Evolutionary conservation across 176 grass and related monocot genomes (phyloP).

Genomic region (Poa pratensis): DNA sequence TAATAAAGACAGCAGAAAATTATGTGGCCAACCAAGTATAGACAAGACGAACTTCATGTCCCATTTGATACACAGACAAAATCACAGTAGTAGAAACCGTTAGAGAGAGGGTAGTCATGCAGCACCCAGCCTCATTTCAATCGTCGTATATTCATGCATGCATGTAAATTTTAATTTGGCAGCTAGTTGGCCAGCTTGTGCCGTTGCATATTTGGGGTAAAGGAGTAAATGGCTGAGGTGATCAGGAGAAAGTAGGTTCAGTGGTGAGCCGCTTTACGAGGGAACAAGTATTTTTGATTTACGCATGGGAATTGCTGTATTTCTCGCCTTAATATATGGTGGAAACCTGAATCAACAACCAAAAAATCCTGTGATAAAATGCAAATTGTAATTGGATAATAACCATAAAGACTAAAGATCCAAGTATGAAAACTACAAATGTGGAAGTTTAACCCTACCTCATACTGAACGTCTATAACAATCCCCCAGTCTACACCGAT

Average conservation of each 20-base stretch:
- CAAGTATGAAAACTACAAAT: neutral
- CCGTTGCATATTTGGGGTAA: neutral
- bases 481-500: neutral
- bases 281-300: neutral
- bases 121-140: slow-evolving; percentile 1
- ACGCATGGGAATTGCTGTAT: neutral
- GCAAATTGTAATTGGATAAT: neutral
- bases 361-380: slow-evolving; percentile 16
- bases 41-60: neutral
- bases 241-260: slow-evolving; percentile 22
- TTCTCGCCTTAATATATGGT: neutral
- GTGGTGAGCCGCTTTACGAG: neutral
- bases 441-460: slow-evolving; percentile 14
- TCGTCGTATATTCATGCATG: slow-evolving; percentile 23
- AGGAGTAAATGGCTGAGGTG: neutral
- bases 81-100: slow-evolving; percentile 21
- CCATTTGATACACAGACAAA: slow-evolving; percentile 22
- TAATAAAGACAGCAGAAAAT: slow-evolving; percentile 19
- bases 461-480: neutral
- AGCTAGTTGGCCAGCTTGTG: slow-evolving; percentile 31
- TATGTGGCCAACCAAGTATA: slow-evolving; percentile 32
- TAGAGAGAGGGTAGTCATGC: slow-evolving; percentile 26
- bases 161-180: slow-evolving; percentile 30
- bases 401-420: neutral
- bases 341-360: slow-evolving; percentile 17